Evolutionary conservation across 768 basidiomycete genomes (phyloP).

Genomic region (Lentinula aciculospora): DNA sequence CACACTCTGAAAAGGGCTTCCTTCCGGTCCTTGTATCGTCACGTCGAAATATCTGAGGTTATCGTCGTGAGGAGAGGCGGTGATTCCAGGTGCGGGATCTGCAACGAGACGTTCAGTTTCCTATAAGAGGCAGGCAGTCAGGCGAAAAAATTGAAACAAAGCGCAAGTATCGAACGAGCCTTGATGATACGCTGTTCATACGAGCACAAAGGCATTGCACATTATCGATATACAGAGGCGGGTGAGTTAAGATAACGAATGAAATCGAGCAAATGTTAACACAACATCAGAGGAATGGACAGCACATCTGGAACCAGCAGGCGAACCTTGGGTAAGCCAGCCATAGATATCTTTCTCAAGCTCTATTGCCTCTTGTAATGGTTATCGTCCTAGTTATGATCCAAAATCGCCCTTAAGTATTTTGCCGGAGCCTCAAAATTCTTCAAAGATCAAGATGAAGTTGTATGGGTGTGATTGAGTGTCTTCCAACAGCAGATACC

Average conservation of each 20-base stretch:
- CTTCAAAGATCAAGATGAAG: neutral
- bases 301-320: neutral
- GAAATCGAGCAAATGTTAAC: neutral
- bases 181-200: constrained; percentile 44
- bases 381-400: neutral
- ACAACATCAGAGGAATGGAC: neutral
- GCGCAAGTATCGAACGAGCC: constrained; percentile 20
- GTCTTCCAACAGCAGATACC: too few relatives aligned
- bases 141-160: constrained; percentile 6
- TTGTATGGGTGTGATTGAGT: neutral
- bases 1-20: constrained; percentile 85
- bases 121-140: constrained; percentile 32
- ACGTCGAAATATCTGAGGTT: constrained; percentile 99
- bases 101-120: constrained; percentile 96
- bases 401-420: neutral
- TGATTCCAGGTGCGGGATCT: constrained; percentile 96
- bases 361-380: neutral
- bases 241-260: neutral
- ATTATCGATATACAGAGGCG: neutral
- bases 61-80: constrained; percentile 93
- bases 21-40: constrained; percentile 89
- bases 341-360: neutral
- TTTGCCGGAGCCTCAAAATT: neutral
- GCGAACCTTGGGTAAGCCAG: constrained; percentile 8
- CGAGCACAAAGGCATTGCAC: neutral